These are phyloP conservation scores for Carex kokanica DNA, from an alignment of 176 grass and related monocot genomes.

Conservation along the genomic window DNA sequence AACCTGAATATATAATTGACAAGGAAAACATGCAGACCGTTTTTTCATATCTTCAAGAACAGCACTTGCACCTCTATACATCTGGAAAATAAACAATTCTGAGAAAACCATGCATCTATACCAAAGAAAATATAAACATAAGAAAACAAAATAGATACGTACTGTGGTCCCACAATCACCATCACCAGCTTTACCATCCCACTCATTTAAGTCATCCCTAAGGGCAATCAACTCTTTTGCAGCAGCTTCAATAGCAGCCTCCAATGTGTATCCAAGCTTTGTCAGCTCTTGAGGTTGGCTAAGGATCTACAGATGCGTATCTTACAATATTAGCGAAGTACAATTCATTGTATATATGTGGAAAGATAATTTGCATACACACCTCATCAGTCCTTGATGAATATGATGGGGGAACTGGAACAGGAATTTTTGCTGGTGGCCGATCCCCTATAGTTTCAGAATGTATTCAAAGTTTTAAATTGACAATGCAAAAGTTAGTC, in stretches of 20 bases:
- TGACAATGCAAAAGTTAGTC: background rate
- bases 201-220: slow-evolving; percentile 79
- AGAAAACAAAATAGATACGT: slow-evolving; percentile 29
- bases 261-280: slow-evolving; percentile 57
- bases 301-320: slow-evolving; percentile 47
- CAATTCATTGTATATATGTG: background rate
- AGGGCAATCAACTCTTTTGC: slow-evolving; percentile 74
- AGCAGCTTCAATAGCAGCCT: slow-evolving; percentile 77
- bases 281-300: slow-evolving; percentile 60
- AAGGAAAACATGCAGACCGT: slow-evolving; percentile 38
- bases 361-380: background rate
- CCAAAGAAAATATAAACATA: background rate
- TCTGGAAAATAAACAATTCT: slow-evolving; percentile 50
- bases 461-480: slow-evolving; percentile 27
- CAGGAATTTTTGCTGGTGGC: slow-evolving; percentile 81
- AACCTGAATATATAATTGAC: slow-evolving; percentile 18
- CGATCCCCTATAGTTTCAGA: slow-evolving; percentile 60
- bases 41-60: slow-evolving; percentile 98
- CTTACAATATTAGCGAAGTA: background rate
- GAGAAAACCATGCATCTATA: background rate
- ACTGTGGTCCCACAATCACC: slow-evolving; percentile 98
- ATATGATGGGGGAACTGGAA: slow-evolving; percentile 68
- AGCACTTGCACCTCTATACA: slow-evolving; percentile 87
- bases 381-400: slow-evolving; percentile 79
- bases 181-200: slow-evolving; percentile 97